phyloP scores from a whole-genome alignment of 495 filamentous ascomycete species.

The Parathielavia hyrcaniae region DNA sequence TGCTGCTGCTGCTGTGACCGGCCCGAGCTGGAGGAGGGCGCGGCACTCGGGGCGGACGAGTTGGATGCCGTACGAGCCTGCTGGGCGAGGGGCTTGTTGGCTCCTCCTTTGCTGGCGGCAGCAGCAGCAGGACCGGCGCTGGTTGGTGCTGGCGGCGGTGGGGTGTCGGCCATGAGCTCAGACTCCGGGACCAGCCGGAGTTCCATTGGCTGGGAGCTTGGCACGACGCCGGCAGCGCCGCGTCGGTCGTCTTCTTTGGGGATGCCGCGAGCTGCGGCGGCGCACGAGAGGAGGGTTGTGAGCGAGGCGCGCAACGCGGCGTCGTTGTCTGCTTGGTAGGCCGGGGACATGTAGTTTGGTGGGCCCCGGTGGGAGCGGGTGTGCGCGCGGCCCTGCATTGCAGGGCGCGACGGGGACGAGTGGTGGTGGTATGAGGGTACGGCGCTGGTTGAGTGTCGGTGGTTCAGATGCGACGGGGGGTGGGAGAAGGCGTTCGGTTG shows the following conservation, averaged over 20 bases:
- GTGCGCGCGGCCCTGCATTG: slow-evolving; percentile 37
- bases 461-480: slow-evolving; percentile 56
- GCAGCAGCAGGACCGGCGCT: no score
- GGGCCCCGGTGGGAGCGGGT: slow-evolving; percentile 44
- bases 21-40: slow-evolving; percentile 30
- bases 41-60: slow-evolving; percentile 31
- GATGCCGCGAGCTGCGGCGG: slow-evolving; percentile 76
- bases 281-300: slow-evolving; percentile 89
- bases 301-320: slow-evolving; percentile 86
- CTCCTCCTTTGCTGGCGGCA: slow-evolving; percentile 13
- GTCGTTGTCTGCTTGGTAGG: slow-evolving; percentile 80
- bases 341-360: slow-evolving; percentile 63
- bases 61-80: slow-evolving; percentile 28
- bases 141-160: slow-evolving; percentile 25
- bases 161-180: slow-evolving; percentile 51
- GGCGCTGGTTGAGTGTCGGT: slow-evolving; percentile 45
- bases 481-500: slow-evolving; percentile 89
- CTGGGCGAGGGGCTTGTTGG: not conserved
- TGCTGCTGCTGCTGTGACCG: slow-evolving; percentile 10
- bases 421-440: slow-evolving; percentile 40
- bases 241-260: slow-evolving; percentile 52
- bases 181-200: slow-evolving; percentile 70
- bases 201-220: slow-evolving; percentile 48
- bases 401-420: slow-evolving; percentile 34
- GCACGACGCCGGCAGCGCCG: slow-evolving; percentile 34